Percentiles rank a stretch among this genome's conserved stretches.
phyloP scores from a whole-genome alignment of 192 early-diverging fungal genomes.

The Nowakowskiella sp. region DNA sequence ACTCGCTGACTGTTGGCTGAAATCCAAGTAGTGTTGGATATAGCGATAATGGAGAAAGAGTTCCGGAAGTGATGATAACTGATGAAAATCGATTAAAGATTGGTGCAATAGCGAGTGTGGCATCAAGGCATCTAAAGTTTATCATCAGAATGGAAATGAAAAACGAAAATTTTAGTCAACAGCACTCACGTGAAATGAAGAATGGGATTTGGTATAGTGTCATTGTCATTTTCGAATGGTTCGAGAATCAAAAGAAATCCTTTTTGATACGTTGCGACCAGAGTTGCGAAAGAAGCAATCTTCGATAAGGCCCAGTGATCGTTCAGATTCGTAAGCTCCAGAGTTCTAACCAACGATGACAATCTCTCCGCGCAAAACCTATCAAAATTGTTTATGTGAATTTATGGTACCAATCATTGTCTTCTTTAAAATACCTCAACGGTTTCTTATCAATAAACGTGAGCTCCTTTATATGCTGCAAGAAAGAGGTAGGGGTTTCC shows the following conservation, averaged over 20 bases:
- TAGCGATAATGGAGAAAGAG: constrained; percentile 97
- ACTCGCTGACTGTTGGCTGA: constrained; percentile 75
- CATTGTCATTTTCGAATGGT: constrained; percentile 89
- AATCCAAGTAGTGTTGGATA: constrained; percentile 94
- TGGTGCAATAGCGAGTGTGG: constrained; percentile 90
- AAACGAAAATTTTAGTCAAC: constrained; percentile 6
- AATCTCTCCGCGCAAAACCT: constrained; percentile 89
- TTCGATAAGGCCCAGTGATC: constrained; percentile 73
- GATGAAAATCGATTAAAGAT: constrained; percentile 93
- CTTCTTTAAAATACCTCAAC: constrained; percentile 43
- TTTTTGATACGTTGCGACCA: constrained; percentile 92
- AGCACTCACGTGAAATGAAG: constrained; percentile 68
- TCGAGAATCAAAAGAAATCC: constrained; percentile 93
- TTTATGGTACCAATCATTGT: constrained; percentile 4
- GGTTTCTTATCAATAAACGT: constrained; percentile 93
- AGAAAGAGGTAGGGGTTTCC: constrained; percentile 87
- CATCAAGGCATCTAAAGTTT: constrained; percentile 80
- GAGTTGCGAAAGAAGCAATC: constrained; percentile 89
- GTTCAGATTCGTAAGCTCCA: constrained; percentile 89
- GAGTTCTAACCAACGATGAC: constrained; percentile 78
- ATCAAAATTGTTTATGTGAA: background rate
- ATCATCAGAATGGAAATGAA: background rate
- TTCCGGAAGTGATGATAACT: constrained; percentile 98
- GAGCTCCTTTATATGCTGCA: constrained; percentile 89
- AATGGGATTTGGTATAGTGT: constrained; percentile 90